Evolutionary conservation across 352 stramenopile species (phyloP).

Genomic region (Phytophthora chlamydospora): DNA sequence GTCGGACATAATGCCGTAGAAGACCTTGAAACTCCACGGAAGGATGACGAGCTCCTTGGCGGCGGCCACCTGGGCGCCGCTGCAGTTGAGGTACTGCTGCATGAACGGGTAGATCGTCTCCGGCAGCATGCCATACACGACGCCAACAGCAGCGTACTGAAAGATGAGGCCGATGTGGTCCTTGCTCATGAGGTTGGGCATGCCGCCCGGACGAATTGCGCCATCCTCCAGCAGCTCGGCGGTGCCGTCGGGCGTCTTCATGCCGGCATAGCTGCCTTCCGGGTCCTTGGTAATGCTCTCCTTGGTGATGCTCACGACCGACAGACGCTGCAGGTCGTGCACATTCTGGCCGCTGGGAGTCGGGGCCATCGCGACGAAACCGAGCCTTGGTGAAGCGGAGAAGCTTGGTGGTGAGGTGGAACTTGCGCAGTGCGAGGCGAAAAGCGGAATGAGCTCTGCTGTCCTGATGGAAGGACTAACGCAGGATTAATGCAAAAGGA

Average conservation of each 20-base stretch:
- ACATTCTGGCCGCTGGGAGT: constrained; percentile 32
- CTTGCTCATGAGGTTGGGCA: constrained; percentile 39
- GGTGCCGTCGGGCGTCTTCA: constrained; percentile 38
- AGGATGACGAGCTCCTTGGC: constrained; percentile 52
- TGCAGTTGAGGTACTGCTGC: constrained; percentile 60
- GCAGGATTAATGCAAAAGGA: constrained; percentile 20
- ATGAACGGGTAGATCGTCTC: constrained; percentile 61
- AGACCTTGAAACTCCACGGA: constrained; percentile 74
- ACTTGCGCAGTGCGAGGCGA: constrained; percentile 22
- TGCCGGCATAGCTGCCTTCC: constrained; percentile 32
- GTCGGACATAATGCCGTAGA: constrained; percentile 40
- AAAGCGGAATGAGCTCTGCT: constrained; percentile 28
- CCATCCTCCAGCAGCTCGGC: constrained; percentile 37
- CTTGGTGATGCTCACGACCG: constrained; percentile 40
- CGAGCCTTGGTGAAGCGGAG: constrained; percentile 5
- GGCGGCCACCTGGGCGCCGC: constrained; percentile 50
- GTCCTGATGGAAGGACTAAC: constrained; percentile 16
- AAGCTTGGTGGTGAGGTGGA: constrained; percentile 6
- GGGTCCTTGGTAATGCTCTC: constrained; percentile 36
- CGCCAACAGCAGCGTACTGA: constrained; percentile 57
- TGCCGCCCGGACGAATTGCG: constrained; percentile 41
- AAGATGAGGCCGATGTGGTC: constrained; percentile 53
- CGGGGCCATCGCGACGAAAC: constrained; percentile 21
- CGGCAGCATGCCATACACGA: constrained; percentile 54
- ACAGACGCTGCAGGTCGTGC: constrained; percentile 44